A percentile compares a stretch with the other conserved stretches of the same genome.
These are phyloP conservation scores for Phycomyces blakesleeanus DNA, from an alignment of 192 early-diverging fungal species.

Conservation along the genomic window DNA sequence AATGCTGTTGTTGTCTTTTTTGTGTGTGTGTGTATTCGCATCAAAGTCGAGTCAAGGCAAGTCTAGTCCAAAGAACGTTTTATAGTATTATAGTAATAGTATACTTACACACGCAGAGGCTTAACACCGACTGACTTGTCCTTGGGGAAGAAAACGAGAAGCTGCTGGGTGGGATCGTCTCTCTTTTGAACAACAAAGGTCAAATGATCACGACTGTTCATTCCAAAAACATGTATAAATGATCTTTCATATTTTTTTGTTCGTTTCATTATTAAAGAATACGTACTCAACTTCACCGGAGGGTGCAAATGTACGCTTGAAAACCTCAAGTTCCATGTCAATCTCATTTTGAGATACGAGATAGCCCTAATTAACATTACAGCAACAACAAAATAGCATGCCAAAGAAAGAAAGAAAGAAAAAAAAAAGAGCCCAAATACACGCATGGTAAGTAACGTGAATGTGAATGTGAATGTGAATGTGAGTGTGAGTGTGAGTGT, in stretches of 20 bases:
- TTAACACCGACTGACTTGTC: constrained; percentile 86
- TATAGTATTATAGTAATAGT: no score
- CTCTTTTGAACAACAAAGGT: constrained; percentile 84
- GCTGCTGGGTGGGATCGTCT: constrained; percentile 75
- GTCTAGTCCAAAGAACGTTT: no score
- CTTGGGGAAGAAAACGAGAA: constrained; percentile 91
- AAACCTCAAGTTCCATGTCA: constrained; percentile 78
- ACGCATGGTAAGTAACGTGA: no score
- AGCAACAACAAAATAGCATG: not conserved
- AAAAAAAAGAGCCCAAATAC: no score
- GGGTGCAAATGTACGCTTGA: constrained; percentile 62
- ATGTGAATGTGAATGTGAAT: no score
- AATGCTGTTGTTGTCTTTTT: not conserved
- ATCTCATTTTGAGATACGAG: constrained; percentile 74
- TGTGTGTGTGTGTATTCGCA: no score
- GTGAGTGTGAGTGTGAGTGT: no score
- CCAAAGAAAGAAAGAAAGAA: not conserved
- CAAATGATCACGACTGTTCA: constrained; percentile 70
- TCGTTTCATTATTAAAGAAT: not conserved
- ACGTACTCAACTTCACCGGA: constrained; percentile 77
- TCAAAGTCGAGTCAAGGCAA: no score
- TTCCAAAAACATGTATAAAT: constrained; percentile 5
- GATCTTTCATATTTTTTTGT: not conserved
- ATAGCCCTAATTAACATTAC: constrained; percentile 72
- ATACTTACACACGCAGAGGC: constrained; percentile 76